Base-by-base conservation (phyloP, 306 rosid genomes). In the Sicyos edulis region DNA sequence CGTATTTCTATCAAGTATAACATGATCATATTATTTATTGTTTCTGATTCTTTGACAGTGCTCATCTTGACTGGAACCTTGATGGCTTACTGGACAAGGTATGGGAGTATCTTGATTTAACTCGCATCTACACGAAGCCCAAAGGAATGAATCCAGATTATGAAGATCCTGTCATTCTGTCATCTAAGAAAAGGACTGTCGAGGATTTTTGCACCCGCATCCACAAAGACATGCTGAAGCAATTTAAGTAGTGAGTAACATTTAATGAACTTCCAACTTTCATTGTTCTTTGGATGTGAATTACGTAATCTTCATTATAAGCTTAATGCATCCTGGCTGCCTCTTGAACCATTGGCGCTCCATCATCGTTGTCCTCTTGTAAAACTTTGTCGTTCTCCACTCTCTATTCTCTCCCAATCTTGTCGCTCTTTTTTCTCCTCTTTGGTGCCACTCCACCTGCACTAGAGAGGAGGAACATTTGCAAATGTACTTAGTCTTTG, bases 121-220 rank as follows among this genome's bases (percentile, higher is more conserved):
- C 99, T 73, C 97, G 99, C 29, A 87, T 93, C 75, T 91, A 87
- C 82, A 93, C 99, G 11, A 93, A 93, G 80, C 99, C 99, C 37
- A 93, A 88, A 79, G 99, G 99, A 77, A 86, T 93, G 96, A 93
- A 93, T 86, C 99, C 97, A 47, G 99, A 93, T 78, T 93, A 93
- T 66, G 99, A 93, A 85, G 99, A 93, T 70, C 99, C 97, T 58
- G 99, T 93, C 60, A 93, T 93, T 77, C 86, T 93, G 71, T 93
- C 99, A 0, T 93, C 99, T 16, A 93, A 83, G 89, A 85, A 9
- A 81, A 86, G 84, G 77, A 91, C 99, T 17, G 87, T 95, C 53
- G 99, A 91, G 78, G 99, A 91, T 82, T 95, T 95, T 84, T 95
- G 99, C 71, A 67, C 63, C 37, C 86, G 99, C 71, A 95, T 87